Evolutionary conservation across 1,139 yeast species (phyloP).

Genomic region (Maudiozyma humilis): DNA sequence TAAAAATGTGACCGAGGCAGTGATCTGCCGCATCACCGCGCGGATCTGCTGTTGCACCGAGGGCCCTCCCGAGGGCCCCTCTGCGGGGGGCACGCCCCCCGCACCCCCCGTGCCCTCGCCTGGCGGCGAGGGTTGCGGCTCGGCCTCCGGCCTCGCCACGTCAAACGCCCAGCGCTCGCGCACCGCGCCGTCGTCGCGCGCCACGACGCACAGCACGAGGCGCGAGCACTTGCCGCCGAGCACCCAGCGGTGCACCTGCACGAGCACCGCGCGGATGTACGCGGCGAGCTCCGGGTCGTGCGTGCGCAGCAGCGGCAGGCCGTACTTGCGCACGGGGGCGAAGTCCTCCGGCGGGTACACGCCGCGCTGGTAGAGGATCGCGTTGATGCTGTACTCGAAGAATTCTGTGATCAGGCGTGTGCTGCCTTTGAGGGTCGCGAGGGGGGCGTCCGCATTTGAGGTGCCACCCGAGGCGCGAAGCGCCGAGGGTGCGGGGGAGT

Average conservation of each 20-base stretch:
- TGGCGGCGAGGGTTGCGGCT: too few relatives aligned
- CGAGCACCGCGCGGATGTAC: slow-evolving; percentile 60
- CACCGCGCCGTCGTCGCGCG: slow-evolving; percentile 57
- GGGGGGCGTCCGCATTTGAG: background rate
- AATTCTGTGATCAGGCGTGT: slow-evolving; percentile 74
- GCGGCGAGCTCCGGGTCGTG: slow-evolving; percentile 68
- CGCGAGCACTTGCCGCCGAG: slow-evolving; percentile 61
- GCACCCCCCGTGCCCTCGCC: background rate
- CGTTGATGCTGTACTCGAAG: slow-evolving; percentile 71
- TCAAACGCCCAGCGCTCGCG: slow-evolving; percentile 87
- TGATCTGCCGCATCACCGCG: slow-evolving; percentile 78
- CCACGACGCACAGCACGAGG: slow-evolving; percentile 62
- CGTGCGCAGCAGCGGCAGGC: slow-evolving; percentile 62
- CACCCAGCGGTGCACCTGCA: slow-evolving; percentile 79
- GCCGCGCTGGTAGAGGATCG: slow-evolving; percentile 81
- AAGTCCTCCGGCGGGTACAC: slow-evolving; percentile 88
- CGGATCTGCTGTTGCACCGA: slow-evolving; percentile 60
- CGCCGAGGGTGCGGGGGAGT: background rate
- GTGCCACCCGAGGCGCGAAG: background rate
- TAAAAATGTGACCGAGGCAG: slow-evolving; percentile 78
- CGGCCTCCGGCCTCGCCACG: slow-evolving; percentile 12
- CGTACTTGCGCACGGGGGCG: slow-evolving; percentile 70
- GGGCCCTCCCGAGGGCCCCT: slow-evolving; percentile 25
- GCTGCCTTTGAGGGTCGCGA: slow-evolving; percentile 64
- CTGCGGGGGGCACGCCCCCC: background rate